These are phyloP conservation scores for Candida boidinii DNA, from an alignment of 805 yeast species.

Conservation along the genomic window DNA sequence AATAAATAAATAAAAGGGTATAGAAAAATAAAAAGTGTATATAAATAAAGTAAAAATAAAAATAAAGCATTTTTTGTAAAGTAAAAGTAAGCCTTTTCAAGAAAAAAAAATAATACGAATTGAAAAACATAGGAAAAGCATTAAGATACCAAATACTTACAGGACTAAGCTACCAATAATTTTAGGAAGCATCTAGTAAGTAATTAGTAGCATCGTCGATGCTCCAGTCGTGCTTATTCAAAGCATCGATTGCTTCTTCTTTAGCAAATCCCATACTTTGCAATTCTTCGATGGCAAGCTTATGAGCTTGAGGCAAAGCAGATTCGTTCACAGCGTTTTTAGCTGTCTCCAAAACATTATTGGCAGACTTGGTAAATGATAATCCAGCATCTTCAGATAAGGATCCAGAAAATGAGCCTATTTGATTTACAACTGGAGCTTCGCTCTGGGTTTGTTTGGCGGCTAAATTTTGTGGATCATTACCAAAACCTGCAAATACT, in stretches of 20 bases:
- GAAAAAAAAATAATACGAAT: background rate
- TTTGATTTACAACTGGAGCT: conserved; percentile 8
- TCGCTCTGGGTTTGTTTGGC: conserved; percentile 10
- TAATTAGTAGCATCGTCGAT: conserved; percentile 83
- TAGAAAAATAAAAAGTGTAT: background rate
- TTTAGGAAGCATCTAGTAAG: conserved; percentile 61
- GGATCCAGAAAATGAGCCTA: conserved; percentile 2
- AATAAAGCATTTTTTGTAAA: background rate
- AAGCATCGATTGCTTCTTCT: conserved; percentile 57
- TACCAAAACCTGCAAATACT: conserved; percentile 82
- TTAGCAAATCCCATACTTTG: conserved; percentile 84
- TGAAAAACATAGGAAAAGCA: background rate
- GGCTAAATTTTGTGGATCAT: conserved; percentile 24
- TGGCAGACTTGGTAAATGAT: background rate
- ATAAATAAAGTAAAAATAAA: background rate
- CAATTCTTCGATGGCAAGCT: conserved; percentile 62
- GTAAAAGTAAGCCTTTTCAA: background rate
- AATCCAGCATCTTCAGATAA: background rate
- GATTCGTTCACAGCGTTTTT: background rate
- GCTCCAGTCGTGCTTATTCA: conserved; percentile 63
- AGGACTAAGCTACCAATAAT: background rate
- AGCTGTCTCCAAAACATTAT: background rate
- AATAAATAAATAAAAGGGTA: conserved; percentile 1
- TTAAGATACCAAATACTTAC: background rate
- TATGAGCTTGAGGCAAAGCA: conserved; percentile 18